phyloP scores from a whole-genome alignment of 495 filamentous ascomycete genomes.

The Haplographium delicatum region DNA sequence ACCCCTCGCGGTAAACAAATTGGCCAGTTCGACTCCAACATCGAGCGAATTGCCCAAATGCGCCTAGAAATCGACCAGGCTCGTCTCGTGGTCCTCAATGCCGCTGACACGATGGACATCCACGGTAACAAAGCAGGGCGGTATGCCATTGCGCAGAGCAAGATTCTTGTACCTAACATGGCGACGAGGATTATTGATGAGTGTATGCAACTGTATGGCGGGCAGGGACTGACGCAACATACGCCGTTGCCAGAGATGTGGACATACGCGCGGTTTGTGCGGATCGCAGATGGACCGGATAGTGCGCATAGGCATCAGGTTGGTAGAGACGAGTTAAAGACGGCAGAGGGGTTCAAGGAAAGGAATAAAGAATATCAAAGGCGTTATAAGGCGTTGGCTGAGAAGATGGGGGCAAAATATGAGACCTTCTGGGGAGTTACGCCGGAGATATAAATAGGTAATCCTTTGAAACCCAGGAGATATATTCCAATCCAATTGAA shows the following conservation, averaged over 20 bases:
- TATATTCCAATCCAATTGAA: too few relatives aligned
- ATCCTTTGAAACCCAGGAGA: too few relatives aligned
- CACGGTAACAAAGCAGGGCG: constrained; percentile 33
- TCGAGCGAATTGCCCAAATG: constrained; percentile 36
- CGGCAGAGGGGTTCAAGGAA: constrained; percentile 26
- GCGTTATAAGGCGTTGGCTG: constrained; percentile 29
- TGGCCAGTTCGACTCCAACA: constrained; percentile 36
- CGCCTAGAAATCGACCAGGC: constrained; percentile 33
- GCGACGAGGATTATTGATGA: constrained; percentile 34
- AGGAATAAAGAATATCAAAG: constrained; percentile 31
- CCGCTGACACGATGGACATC: constrained; percentile 35
- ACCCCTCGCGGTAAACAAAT: constrained; percentile 36
- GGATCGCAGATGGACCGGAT: constrained; percentile 39
- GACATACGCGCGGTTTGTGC: constrained; percentile 36
- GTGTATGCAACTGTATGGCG: constrained; percentile 39
- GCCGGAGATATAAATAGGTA: constrained; percentile 4
- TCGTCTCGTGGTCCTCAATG: constrained; percentile 35
- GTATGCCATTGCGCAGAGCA: constrained; percentile 36
- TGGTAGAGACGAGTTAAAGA: constrained; percentile 38
- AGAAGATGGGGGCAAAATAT: constrained; percentile 26
- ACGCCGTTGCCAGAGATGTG: constrained; percentile 37
- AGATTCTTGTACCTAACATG: constrained; percentile 35
- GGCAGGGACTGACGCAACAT: constrained; percentile 36
- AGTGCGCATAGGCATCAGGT: constrained; percentile 37
- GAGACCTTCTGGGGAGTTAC: constrained; percentile 16